phyloP scores from a whole-genome alignment of 2,329 filamentous ascomycete species.

The Escovopsis sp. region DNA sequence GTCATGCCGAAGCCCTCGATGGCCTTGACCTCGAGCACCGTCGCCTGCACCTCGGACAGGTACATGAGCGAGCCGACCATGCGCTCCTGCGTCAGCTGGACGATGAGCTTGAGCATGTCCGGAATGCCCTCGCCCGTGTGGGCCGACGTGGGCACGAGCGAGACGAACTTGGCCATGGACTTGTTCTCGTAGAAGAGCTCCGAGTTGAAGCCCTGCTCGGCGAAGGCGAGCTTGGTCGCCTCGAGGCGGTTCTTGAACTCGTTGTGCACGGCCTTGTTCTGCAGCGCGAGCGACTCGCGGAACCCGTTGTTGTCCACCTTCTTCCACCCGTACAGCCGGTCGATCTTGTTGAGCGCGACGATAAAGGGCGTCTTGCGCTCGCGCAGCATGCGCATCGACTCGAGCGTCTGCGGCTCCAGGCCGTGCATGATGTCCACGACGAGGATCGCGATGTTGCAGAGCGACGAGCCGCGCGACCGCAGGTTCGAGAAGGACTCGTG shows the following conservation, averaged over 20 bases:
- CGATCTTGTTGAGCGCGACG: conserved; percentile 97
- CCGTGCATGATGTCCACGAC: conserved; percentile 99
- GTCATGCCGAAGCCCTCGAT: conserved; percentile 98
- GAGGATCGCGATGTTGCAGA: conserved; percentile 98
- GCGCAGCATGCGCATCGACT: conserved; percentile 88
- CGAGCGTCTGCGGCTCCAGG: conserved; percentile 88
- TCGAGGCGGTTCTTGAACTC: conserved; percentile 86
- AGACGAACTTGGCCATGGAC: conserved; percentile 86
- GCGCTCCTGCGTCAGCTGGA: conserved; percentile 85
- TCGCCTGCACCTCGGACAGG: conserved; percentile 91
- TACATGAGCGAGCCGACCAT: conserved; percentile 98
- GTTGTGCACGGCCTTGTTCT: conserved; percentile 84
- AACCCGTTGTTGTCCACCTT: conserved; percentile 98
- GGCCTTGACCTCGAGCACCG: conserved; percentile 95
- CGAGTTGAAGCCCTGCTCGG: conserved; percentile 95
- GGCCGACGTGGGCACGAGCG: conserved; percentile 91
- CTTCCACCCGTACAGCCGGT: conserved; percentile 98
- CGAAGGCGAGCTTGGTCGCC: conserved; percentile 83
- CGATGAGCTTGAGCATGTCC: conserved; percentile 92
- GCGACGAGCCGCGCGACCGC: conserved; percentile 87
- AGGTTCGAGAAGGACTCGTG: conserved; percentile 99
- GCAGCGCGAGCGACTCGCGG: conserved; percentile 74
- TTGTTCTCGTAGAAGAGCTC: conserved; percentile 97
- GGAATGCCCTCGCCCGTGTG: conserved; percentile 99
- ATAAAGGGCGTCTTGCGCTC: conserved; percentile 96